Evolutionary conservation across 2,329 filamentous ascomycete species (phyloP).

Genomic region (Hypoxylon sp.): DNA sequence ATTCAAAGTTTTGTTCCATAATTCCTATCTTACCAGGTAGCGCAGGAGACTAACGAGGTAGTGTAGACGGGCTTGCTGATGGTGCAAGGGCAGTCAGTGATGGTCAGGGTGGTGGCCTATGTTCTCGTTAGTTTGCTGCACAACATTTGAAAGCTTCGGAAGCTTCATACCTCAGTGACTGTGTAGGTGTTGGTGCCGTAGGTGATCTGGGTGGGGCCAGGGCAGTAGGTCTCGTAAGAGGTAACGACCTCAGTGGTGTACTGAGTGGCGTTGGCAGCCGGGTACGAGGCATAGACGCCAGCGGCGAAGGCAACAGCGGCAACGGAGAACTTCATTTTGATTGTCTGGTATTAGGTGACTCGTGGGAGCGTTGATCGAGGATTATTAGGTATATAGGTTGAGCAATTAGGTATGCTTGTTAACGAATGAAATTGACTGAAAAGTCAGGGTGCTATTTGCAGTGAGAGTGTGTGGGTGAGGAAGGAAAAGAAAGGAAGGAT

Average conservation of each 20-base stretch:
- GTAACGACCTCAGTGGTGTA: slow-evolving; percentile 78
- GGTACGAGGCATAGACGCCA: slow-evolving; percentile 53
- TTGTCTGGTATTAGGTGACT: slow-evolving; percentile 58
- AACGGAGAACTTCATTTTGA: slow-evolving; percentile 75
- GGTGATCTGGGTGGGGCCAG: slow-evolving; percentile 72
- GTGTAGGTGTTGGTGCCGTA: slow-evolving; percentile 76
- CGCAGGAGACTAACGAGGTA: slow-evolving; percentile 61
- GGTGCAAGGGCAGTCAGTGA: slow-evolving; percentile 80
- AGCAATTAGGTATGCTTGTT: slow-evolving; percentile 52
- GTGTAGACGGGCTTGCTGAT: slow-evolving; percentile 69
- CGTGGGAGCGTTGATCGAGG: slow-evolving; percentile 51
- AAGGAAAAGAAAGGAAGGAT: slow-evolving; percentile 53
- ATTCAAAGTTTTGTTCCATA: slow-evolving; percentile 4
- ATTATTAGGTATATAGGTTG: slow-evolving; percentile 49
- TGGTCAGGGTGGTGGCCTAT: slow-evolving; percentile 75
- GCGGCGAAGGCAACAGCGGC: slow-evolving; percentile 65
- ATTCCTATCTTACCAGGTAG: slow-evolving; percentile 47
- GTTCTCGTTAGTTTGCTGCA: slow-evolving; percentile 49
- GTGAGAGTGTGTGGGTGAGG: slow-evolving; percentile 65
- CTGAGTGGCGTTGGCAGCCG: slow-evolving; percentile 58
- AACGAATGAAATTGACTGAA: slow-evolving; percentile 72
- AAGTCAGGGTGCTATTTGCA: slow-evolving; percentile 62
- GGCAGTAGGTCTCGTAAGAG: slow-evolving; percentile 79
- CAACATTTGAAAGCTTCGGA: background rate
- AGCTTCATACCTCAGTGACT: slow-evolving; percentile 68